phyloP scores from a whole-genome alignment of 129 eudicot genomes.

The Silybum marianum region DNA sequence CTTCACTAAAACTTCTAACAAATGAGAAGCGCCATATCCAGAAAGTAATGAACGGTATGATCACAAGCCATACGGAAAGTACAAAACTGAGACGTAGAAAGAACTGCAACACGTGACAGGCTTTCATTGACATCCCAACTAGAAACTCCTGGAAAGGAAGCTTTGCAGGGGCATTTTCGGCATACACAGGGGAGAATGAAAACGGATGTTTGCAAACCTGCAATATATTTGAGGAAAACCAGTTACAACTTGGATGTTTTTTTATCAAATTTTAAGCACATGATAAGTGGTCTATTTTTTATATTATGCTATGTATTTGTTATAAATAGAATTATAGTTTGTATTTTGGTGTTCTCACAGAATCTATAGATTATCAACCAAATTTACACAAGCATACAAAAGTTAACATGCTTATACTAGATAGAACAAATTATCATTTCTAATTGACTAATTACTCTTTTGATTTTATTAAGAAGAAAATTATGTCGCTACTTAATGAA shows the following conservation, averaged over 20 bases:
- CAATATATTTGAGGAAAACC: constrained; percentile 16
- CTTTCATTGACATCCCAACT: constrained; percentile 79
- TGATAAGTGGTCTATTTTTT: not conserved
- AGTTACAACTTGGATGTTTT: not conserved
- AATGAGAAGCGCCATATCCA: constrained; percentile 97
- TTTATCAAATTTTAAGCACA: not conserved
- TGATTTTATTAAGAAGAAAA: no score
- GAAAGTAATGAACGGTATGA: constrained; percentile 86
- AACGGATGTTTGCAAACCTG: constrained; percentile 96
- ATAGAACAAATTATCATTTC: not conserved
- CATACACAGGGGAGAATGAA: constrained; percentile 92
- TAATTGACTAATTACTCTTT: not conserved
- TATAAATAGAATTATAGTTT: no score
- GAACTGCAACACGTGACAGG: constrained; percentile 80
- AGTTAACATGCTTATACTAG: not conserved
- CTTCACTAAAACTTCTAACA: constrained; percentile 79
- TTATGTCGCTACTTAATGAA: not conserved
- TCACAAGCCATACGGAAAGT: constrained; percentile 86
- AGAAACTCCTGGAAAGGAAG: constrained; percentile 91
- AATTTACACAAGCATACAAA: not conserved
- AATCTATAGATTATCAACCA: not conserved
- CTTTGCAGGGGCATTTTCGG: constrained; percentile 88
- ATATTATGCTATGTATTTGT: not conserved
- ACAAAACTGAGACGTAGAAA: constrained; percentile 86
- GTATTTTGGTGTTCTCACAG: not conserved